Percentiles rank a stretch among this genome's conserved stretches.
phyloP scores from a whole-genome alignment of 441 rosid genomes.

The Populus hybrid region DNA sequence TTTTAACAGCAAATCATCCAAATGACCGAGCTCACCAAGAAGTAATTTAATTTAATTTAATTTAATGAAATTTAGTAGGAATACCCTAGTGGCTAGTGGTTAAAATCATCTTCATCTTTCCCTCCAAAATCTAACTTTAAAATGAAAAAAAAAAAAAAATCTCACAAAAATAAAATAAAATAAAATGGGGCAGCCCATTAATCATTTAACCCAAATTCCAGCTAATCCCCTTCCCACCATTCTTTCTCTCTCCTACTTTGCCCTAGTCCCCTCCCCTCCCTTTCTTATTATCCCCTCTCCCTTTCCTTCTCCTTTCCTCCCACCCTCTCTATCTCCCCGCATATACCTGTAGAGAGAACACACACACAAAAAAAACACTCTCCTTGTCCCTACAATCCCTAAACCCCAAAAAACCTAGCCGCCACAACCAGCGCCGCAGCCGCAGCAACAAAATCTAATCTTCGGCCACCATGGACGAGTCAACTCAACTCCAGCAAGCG shows the following conservation, averaged over 20 bases:
- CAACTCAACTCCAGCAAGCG: constrained; percentile 71
- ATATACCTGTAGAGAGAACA: too few species aligned
- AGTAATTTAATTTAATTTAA: too few species aligned
- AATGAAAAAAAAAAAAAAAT: too few species aligned
- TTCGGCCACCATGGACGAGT: constrained; percentile 53
- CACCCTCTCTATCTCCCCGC: not conserved
- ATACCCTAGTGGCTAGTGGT: too few species aligned
- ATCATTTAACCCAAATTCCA: constrained; percentile 21
- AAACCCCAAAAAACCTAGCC: constrained; percentile 1
- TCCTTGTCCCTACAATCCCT: not conserved
- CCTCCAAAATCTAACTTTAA: not conserved
- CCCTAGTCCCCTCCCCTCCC: constrained; percentile 18
- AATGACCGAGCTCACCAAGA: too few species aligned
- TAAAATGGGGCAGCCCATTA: not conserved
- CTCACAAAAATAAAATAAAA: too few species aligned
- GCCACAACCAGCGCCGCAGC: not conserved
- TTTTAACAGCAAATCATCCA: too few species aligned
- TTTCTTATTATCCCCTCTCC: too few species aligned
- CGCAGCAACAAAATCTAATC: not conserved
- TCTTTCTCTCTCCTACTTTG: constrained; percentile 15
- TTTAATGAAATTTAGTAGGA: too few species aligned
- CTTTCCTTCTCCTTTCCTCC: not conserved
- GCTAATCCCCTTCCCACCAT: constrained; percentile 7
- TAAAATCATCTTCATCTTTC: not conserved
- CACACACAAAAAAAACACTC: not conserved